Conservation (phyloP, 176 grass and related monocot species). For the Avena sativa region DNA sequence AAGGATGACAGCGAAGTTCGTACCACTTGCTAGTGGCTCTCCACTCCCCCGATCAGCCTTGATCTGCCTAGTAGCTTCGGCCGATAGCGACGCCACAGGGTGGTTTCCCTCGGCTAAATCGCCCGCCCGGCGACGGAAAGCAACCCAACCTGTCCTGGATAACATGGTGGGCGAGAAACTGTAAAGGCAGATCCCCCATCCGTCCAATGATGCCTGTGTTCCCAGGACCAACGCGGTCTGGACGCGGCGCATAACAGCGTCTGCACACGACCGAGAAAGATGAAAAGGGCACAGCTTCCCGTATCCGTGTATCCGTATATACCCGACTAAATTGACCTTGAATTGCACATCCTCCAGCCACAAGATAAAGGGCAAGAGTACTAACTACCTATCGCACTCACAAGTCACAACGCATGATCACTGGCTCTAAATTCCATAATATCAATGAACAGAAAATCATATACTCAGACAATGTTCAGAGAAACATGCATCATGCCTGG, state of each 20-base stretch:
- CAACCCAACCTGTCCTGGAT: not conserved
- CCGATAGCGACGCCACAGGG: not conserved
- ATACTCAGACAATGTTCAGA: not conserved
- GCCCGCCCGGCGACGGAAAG: not conserved
- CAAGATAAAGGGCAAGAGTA: not conserved
- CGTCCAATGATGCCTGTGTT: not conserved
- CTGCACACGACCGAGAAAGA: not conserved
- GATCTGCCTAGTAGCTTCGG: not conserved
- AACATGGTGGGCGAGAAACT: not conserved
- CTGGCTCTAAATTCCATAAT: not conserved
- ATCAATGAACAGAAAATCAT: not conserved
- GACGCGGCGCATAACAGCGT: constrained; percentile 5
- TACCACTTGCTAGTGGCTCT: not conserved
- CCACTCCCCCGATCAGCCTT: not conserved
- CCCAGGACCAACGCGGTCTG: not conserved
- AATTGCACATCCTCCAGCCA: not conserved
- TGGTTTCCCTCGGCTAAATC: not conserved
- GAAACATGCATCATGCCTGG: not conserved
- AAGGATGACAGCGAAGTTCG: not conserved
- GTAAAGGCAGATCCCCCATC: not conserved
- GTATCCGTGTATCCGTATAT: not conserved
- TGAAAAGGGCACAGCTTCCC: not conserved
- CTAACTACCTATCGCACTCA: not conserved
- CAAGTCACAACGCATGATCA: not conserved
- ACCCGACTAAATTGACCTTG: not conserved